Percentiles rank a stretch among this genome's conserved stretches.
These are phyloP conservation scores for Boletus sp. DNA, from an alignment of 768 basidiomycete species.

Conservation along the genomic window DNA sequence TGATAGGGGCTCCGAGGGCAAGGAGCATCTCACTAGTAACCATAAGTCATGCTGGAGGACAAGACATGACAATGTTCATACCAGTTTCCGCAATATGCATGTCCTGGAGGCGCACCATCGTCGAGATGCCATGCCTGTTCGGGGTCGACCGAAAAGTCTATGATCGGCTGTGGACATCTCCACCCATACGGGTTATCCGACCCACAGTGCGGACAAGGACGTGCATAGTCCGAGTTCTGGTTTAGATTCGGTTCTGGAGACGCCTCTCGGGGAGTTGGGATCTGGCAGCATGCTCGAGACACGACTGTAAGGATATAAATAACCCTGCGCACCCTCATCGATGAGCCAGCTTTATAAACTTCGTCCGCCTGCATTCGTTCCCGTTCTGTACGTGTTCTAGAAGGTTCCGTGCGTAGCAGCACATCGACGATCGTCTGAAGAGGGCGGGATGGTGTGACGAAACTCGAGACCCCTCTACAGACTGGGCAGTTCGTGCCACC, in stretches of 20 bases:
- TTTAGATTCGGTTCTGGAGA: conserved; percentile 77
- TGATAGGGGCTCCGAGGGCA: conserved; percentile 68
- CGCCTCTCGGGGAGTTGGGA: conserved; percentile 71
- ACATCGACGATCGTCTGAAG: conserved; percentile 73
- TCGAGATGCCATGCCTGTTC: conserved; percentile 78
- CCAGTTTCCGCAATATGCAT: conserved; percentile 83
- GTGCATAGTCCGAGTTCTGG: conserved; percentile 60
- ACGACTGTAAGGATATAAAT: neutral
- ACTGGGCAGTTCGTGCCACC: conserved; percentile 84
- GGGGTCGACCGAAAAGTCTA: conserved; percentile 65
- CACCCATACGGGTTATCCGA: conserved; percentile 73
- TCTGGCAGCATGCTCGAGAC: conserved; percentile 38
- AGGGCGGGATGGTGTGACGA: conserved; percentile 69
- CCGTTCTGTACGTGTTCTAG: conserved; percentile 61
- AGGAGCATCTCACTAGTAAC: conserved; percentile 66
- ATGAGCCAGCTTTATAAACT: conserved; percentile 60
- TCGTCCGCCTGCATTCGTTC: conserved; percentile 84
- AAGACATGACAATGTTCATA: conserved; percentile 30
- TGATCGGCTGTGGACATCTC: conserved; percentile 77
- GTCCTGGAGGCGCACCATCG: conserved; percentile 76
- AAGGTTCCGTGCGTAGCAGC: conserved; percentile 68
- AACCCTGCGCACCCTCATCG: conserved; percentile 56
- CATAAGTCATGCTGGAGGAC: neutral
- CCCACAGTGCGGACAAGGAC: conserved; percentile 78
- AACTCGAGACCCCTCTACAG: conserved; percentile 68